Evolutionary conservation across 202 grass and related monocot genomes (phyloP).

Genomic region (Brachypodium distachyon): DNA sequence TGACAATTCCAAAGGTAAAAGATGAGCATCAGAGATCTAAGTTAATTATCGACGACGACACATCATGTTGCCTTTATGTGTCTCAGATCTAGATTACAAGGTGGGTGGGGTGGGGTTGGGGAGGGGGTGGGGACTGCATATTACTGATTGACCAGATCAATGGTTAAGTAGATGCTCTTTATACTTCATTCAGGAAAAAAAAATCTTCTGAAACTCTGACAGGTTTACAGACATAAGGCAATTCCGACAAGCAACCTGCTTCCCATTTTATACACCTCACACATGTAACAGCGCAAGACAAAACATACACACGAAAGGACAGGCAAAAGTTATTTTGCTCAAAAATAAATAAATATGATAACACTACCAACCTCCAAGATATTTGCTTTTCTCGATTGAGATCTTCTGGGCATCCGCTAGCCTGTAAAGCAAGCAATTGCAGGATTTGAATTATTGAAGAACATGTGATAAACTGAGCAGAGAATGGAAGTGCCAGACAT

Average conservation of each 20-base stretch:
- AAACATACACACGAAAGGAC: background rate
- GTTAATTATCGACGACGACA: background rate
- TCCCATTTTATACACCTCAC: background rate
- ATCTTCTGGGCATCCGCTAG: constrained; percentile 88
- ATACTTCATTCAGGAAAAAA: constrained; percentile 11
- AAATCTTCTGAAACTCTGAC: background rate
- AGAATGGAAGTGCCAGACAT: background rate
- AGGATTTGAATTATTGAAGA: constrained; percentile 7
- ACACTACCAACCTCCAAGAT: constrained; percentile 76
- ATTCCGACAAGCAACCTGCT: background rate
- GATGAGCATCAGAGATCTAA: background rate
- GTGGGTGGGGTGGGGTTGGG: no score
- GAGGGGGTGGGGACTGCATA: background rate
- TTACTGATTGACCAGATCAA: background rate
- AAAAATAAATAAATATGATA: background rate
- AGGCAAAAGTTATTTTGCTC: background rate
- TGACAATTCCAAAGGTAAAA: background rate
- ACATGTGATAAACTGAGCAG: constrained; percentile 13
- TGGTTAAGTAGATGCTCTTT: background rate
- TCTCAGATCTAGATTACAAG: no score
- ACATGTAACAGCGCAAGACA: background rate
- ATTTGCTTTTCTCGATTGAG: constrained; percentile 99
- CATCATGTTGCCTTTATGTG: constrained; percentile 7
- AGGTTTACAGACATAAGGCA: constrained; percentile 1
- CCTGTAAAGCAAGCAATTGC: constrained; percentile 23